These are phyloP conservation scores for Lindgomyces ingoldianus DNA, from an alignment of 495 filamentous ascomycete genomes.

Conservation along the genomic window DNA sequence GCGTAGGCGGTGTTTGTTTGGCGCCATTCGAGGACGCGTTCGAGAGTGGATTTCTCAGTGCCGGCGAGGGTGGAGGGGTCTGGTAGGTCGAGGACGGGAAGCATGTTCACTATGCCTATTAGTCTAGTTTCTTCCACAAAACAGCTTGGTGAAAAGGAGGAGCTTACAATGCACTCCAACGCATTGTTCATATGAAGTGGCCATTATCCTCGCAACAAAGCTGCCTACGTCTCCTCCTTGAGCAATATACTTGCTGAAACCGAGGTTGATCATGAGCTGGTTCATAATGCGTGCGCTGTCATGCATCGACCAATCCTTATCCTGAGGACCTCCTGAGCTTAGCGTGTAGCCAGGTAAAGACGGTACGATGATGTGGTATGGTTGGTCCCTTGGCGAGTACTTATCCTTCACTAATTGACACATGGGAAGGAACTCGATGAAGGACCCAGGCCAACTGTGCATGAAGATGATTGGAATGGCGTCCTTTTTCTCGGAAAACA, in stretches of 20 bases:
- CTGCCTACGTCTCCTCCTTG: conserved; percentile 71
- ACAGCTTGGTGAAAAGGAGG: not conserved
- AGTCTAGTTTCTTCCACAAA: no score
- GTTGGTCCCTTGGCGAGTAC: conserved; percentile 57
- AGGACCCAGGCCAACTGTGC: conserved; percentile 61
- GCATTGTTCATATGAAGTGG: conserved; percentile 45
- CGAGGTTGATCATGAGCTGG: conserved; percentile 60
- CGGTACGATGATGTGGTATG: conserved; percentile 68
- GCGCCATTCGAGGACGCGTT: not conserved
- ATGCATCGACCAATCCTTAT: conserved; percentile 50
- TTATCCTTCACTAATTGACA: conserved; percentile 51
- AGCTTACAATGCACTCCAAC: conserved; percentile 42
- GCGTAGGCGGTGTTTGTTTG: conserved; percentile 56
- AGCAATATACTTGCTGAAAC: conserved; percentile 61
- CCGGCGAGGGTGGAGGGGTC: not conserved
- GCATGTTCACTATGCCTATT: not conserved
- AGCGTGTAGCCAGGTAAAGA: conserved; percentile 64
- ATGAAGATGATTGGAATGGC: conserved; percentile 63
- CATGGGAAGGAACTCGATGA: conserved; percentile 56
- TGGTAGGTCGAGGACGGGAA: not conserved
- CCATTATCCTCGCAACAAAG: conserved; percentile 51
- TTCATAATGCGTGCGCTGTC: conserved; percentile 55
- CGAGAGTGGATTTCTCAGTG: not conserved
- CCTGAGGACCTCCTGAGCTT: conserved; percentile 50
- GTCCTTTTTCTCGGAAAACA: conserved; percentile 60